Conservation (phyloP, 2,329 filamentous ascomycete species). For the Neofusicoccum kwambonambiense region DNA sequence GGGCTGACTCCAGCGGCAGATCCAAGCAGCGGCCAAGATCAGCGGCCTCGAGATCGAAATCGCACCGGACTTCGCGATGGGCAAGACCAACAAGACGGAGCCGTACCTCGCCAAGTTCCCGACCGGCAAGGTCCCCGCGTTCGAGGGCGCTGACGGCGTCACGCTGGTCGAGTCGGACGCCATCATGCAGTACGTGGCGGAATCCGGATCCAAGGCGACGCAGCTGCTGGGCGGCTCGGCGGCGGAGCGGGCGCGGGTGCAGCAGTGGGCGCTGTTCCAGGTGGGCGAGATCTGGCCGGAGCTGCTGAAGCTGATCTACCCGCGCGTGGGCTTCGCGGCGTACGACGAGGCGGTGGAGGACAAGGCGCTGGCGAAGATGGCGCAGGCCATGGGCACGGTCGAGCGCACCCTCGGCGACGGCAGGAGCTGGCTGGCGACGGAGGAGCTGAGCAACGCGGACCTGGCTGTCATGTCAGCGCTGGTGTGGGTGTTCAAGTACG, state of each 20-base stretch:
- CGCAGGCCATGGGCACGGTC: constrained; percentile 19
- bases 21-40: constrained; percentile 24
- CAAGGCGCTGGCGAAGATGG: constrained; percentile 21
- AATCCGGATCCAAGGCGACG: constrained; percentile 43
- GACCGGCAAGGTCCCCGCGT: constrained; percentile 52
- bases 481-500: constrained; percentile 22
- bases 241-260: constrained; percentile 43
- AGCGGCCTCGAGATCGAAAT: constrained; percentile 30
- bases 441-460: constrained; percentile 26
- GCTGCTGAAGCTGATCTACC: constrained; percentile 18
- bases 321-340: constrained; percentile 9
- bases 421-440: constrained; percentile 21
- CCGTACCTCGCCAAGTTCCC: constrained; percentile 54
- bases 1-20: background rate
- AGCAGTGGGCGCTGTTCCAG: constrained; percentile 42
- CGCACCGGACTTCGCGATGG: constrained; percentile 41
- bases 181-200: constrained; percentile 50
- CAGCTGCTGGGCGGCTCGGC: constrained; percentile 48
- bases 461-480: constrained; percentile 24
- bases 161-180: constrained; percentile 47
- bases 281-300: constrained; percentile 22
- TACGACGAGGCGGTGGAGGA: constrained; percentile 23
- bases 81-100: constrained; percentile 44
- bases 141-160: constrained; percentile 50
- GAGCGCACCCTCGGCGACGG: constrained; percentile 20